Conservation (phyloP, 2,329 filamentous ascomycete genomes). For the Epichloe gansuensis region DNA sequence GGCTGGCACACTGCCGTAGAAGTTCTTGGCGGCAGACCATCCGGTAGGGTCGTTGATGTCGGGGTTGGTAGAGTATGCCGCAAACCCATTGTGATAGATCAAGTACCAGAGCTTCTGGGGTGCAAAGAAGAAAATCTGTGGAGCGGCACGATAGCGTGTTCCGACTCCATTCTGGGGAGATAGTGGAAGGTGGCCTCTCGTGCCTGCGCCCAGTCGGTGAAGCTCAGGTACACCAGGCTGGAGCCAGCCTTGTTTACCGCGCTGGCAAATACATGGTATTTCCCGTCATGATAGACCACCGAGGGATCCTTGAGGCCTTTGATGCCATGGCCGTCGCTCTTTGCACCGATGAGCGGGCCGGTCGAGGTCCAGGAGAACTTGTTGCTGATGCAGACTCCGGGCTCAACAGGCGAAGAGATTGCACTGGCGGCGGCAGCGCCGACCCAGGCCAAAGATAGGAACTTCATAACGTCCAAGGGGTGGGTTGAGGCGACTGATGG, state of each 20-base stretch:
- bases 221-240: conserved; percentile 48
- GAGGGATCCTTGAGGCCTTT: conserved; percentile 48
- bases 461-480: not conserved
- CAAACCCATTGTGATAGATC: not conserved
- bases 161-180: not conserved
- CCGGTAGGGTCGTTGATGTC: not conserved
- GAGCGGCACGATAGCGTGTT: not conserved
- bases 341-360: not conserved
- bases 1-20: not conserved
- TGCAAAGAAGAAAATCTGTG: not conserved
- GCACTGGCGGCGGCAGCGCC: not conserved
- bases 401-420: not conserved
- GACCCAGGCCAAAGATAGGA: not conserved
- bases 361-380: conserved; percentile 2
- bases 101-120: not conserved
- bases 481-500: too few species aligned
- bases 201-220: conserved; percentile 34
- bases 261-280: conserved; percentile 50
- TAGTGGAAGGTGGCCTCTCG: not conserved
- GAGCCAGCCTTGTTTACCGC: conserved; percentile 31
- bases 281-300: conserved; percentile 38
- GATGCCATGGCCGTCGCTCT: not conserved
- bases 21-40: not conserved
- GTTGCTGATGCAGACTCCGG: not conserved
- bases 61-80: conserved; percentile 1